Percentiles rank a stretch among this genome's conserved stretches.
Conservation (phyloP, 1,139 yeast species). For the Dujonia santamariae region DNA sequence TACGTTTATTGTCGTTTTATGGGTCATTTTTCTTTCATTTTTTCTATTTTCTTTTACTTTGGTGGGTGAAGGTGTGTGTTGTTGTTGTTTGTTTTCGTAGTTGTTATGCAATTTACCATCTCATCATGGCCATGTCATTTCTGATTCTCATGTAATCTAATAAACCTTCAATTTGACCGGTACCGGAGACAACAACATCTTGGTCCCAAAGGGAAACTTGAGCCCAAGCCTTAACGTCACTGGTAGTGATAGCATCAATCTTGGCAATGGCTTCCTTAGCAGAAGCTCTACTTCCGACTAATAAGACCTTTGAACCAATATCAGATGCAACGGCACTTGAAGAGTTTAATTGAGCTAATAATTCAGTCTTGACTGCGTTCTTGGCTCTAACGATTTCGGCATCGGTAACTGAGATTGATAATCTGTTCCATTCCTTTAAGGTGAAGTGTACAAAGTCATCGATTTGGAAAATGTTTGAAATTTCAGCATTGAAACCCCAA, state of each 20-base stretch:
- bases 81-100: not conserved
- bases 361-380: slow-evolving; percentile 60
- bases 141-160: slow-evolving; percentile 82
- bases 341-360: slow-evolving; percentile 46
- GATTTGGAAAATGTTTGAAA: slow-evolving; percentile 53
- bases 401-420: slow-evolving; percentile 69
- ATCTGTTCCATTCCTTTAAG: slow-evolving; percentile 84
- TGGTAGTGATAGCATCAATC: slow-evolving; percentile 61
- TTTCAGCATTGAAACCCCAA: slow-evolving; percentile 76
- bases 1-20: not conserved
- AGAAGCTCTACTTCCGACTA: slow-evolving; percentile 60
- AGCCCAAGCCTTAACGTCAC: slow-evolving; percentile 71
- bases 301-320: slow-evolving; percentile 59
- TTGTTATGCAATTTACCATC: slow-evolving; percentile 41
- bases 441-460: slow-evolving; percentile 80
- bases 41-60: not conserved
- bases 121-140: slow-evolving; percentile 85
- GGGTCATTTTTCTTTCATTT: not conserved
- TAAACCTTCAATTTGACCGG: slow-evolving; percentile 81
- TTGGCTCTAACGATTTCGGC: slow-evolving; percentile 79
- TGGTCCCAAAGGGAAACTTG: slow-evolving; percentile 74
- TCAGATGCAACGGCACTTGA: slow-evolving; percentile 52
- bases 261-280: slow-evolving; percentile 56
- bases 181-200: slow-evolving; percentile 77
- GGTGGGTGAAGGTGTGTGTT: not conserved